A percentile compares a stretch with the other conserved stretches of the same genome.
Conservation (phyloP, 768 basidiomycete species). For the Nidularia pulvinata region DNA sequence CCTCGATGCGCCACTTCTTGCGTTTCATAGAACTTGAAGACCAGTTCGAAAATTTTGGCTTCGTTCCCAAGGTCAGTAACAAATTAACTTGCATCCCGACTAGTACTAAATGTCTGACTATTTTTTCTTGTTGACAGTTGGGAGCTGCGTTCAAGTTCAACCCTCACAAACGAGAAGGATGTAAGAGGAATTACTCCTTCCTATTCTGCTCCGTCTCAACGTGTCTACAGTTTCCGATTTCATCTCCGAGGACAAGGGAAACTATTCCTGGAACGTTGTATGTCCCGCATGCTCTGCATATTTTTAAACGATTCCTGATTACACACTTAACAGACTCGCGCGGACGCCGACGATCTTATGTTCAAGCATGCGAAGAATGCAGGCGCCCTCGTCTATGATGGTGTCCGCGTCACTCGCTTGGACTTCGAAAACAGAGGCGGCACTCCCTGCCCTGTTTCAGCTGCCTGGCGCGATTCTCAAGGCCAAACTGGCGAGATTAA, state of each 20-base stretch:
- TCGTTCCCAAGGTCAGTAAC: slow-evolving; percentile 40
- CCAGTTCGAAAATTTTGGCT: slow-evolving; percentile 38
- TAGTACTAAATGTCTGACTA: neutral
- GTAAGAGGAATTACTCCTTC: slow-evolving; percentile 25
- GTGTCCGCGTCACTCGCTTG: slow-evolving; percentile 40
- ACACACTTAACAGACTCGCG: slow-evolving; percentile 31
- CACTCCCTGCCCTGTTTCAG: slow-evolving; percentile 25
- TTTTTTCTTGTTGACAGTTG: slow-evolving; percentile 26
- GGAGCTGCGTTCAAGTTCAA: slow-evolving; percentile 63
- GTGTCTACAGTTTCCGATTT: slow-evolving; percentile 50
- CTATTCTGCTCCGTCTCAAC: neutral
- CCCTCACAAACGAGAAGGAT: slow-evolving; percentile 55
- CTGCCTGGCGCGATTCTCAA: slow-evolving; percentile 21
- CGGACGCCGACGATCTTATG: slow-evolving; percentile 54
- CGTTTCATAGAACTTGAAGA: slow-evolving; percentile 48
- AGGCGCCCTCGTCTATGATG: slow-evolving; percentile 46
- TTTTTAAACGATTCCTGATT: neutral
- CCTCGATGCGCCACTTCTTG: slow-evolving; percentile 47
- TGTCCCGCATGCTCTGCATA: slow-evolving; percentile 10
- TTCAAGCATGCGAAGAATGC: slow-evolving; percentile 45
- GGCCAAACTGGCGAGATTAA: slow-evolving; percentile 33
- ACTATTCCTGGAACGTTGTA: slow-evolving; percentile 59
- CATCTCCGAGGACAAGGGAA: slow-evolving; percentile 41
- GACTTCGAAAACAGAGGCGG: slow-evolving; percentile 25
- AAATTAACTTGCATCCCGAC: neutral